phyloP scores from a whole-genome alignment of 352 stramenopile genomes.

The Proteromonas lacertae region DNA sequence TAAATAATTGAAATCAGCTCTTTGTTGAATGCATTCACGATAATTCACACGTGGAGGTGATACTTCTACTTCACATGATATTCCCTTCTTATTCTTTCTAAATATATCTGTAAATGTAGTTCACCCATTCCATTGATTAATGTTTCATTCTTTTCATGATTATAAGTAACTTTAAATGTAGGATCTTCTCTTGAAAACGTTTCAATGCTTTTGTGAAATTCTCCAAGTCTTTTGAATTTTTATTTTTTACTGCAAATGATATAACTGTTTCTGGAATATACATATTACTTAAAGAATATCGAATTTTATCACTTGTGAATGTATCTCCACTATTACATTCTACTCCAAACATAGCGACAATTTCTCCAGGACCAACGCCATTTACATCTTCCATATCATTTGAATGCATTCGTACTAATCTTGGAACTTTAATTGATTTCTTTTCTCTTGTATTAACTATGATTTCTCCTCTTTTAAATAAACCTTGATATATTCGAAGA shows the following conservation, averaged over 20 bases:
- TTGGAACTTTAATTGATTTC: slow-evolving; percentile 70
- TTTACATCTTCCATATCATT: slow-evolving; percentile 97
- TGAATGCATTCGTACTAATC: slow-evolving; percentile 93
- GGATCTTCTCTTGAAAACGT: slow-evolving; percentile 12
- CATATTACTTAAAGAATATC: slow-evolving; percentile 45
- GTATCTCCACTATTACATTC: slow-evolving; percentile 95
- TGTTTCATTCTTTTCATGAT: slow-evolving; percentile 11
- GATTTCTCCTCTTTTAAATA: slow-evolving; percentile 34
- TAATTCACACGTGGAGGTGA: slow-evolving; percentile 33
- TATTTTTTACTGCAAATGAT: slow-evolving; percentile 34
- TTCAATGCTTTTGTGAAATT: slow-evolving; percentile 28
- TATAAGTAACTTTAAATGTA: slow-evolving; percentile 7
- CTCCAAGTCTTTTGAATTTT: slow-evolving; percentile 25
- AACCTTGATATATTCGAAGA: slow-evolving; percentile 63
- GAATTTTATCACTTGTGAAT: slow-evolving; percentile 46
- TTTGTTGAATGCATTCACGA: slow-evolving; percentile 29
- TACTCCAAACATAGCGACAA: slow-evolving; percentile 93
- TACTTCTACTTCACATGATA: slow-evolving; percentile 35
- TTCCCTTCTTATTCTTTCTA: slow-evolving; percentile 32
- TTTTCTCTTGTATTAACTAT: slow-evolving; percentile 38
- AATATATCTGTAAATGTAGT: slow-evolving; percentile 48
- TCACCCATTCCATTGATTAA: slow-evolving; percentile 49
- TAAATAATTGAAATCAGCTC: slow-evolving; percentile 82
- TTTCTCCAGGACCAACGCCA: slow-evolving; percentile 58
- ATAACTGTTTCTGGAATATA: slow-evolving; percentile 38